These are phyloP conservation scores for Sesbania bispinosa DNA, from an alignment of 306 rosid species.

Conservation along the genomic window DNA sequence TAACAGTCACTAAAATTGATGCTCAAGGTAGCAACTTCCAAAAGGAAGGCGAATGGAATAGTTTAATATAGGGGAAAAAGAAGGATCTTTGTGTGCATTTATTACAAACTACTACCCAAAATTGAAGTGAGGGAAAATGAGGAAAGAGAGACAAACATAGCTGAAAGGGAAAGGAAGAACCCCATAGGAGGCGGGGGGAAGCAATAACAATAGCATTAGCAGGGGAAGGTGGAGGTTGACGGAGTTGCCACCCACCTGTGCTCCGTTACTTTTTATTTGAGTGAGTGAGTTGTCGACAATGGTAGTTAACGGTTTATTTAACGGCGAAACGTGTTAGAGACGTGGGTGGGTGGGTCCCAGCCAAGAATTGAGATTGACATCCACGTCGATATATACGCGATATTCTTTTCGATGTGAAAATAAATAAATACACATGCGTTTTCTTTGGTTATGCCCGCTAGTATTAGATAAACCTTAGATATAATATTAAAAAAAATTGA, in stretches of 20 bases:
- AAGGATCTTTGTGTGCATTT: neutral
- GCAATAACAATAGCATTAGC: neutral
- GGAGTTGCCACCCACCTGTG: neutral
- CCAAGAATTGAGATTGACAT: no score
- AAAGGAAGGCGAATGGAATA: neutral
- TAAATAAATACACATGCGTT: no score
- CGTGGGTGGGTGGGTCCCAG: neutral
- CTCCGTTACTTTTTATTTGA: conserved; percentile 6
- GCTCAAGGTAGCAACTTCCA: conserved; percentile 4
- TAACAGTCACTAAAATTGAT: neutral
- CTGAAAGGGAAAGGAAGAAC: neutral
- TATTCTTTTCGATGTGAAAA: no score
- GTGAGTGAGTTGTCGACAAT: neutral
- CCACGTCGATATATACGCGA: no score
- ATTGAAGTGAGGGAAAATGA: neutral
- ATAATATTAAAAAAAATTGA: no score
- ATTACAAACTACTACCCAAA: neutral
- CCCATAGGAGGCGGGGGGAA: neutral
- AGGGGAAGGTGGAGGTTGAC: neutral
- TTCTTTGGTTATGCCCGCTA: no score
- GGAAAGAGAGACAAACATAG: neutral
- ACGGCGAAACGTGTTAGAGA: neutral
- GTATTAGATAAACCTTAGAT: no score
- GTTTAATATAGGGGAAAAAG: neutral
- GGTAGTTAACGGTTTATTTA: neutral